Conservation (phyloP, 352 stramenopile genomes). For the Globisporangium rhizosaccharum region DNA sequence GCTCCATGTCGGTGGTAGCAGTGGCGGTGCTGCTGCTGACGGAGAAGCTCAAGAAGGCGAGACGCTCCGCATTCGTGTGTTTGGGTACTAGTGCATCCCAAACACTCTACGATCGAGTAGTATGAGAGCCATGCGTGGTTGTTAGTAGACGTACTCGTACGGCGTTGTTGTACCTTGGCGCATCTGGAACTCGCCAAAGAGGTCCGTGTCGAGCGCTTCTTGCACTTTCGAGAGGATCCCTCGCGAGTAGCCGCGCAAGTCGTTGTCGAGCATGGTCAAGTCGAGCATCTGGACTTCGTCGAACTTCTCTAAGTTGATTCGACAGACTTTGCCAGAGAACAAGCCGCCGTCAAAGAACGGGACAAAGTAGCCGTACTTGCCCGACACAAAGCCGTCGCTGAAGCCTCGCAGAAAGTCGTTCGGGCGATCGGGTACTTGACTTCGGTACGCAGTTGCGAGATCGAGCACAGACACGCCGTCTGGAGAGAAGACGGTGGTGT, state of each 20-base stretch:
- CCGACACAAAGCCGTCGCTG: conserved; percentile 52
- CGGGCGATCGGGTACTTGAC: conserved; percentile 61
- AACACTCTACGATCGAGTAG: background rate
- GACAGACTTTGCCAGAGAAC: conserved; percentile 70
- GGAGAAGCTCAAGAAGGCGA: conserved; percentile 2
- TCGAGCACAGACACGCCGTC: conserved; percentile 50
- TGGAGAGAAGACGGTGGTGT: conserved; percentile 58
- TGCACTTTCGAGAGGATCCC: conserved; percentile 47
- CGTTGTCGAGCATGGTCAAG: conserved; percentile 40
- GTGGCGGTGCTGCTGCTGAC: conserved; percentile 1
- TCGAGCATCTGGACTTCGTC: conserved; percentile 73
- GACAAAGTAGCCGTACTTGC: conserved; percentile 79
- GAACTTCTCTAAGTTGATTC: conserved; percentile 77
- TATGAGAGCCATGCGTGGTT: no score
- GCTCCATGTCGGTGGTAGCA: conserved; percentile 23
- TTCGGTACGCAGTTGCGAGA: conserved; percentile 40
- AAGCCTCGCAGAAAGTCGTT: conserved; percentile 67
- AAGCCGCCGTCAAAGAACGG: conserved; percentile 63
- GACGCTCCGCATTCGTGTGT: conserved; percentile 29
- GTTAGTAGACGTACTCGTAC: conserved; percentile 64
- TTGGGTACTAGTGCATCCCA: conserved; percentile 25
- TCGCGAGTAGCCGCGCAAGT: conserved; percentile 42
- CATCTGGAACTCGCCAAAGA: conserved; percentile 63
- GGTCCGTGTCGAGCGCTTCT: conserved; percentile 39
- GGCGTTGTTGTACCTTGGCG: conserved; percentile 54